Percentiles rank a stretch among this genome's conserved stretches.
These are phyloP conservation scores for Mycosphaerelloides madeirae DNA, from an alignment of 2,329 filamentous ascomycete species.

Conservation along the genomic window DNA sequence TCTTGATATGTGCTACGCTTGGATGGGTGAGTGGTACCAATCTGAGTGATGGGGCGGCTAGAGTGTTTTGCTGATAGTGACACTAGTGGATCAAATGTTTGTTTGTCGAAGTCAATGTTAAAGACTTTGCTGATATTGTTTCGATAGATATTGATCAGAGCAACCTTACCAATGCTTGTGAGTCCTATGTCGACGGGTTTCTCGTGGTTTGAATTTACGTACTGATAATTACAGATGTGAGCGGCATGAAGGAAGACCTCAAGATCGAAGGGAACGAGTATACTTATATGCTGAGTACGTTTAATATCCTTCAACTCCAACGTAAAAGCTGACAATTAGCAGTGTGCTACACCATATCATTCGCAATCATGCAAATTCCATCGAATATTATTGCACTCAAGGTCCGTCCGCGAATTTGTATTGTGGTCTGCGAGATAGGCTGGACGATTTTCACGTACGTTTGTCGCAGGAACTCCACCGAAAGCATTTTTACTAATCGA, in stretches of 20 bases:
- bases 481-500: no score
- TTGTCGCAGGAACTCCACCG: background rate
- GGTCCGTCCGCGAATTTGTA: constrained; percentile 9
- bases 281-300: constrained; percentile 12
- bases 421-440: constrained; percentile 7
- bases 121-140: background rate
- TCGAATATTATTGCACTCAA: constrained; percentile 11
- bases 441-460: constrained; percentile 13
- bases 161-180: constrained; percentile 11
- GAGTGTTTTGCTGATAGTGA: background rate
- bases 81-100: constrained; percentile 7
- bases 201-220: background rate
- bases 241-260: constrained; percentile 41
- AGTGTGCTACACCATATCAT: constrained; percentile 16
- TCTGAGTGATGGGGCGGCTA: background rate
- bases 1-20: constrained; percentile 8
- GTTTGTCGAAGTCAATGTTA: background rate
- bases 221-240: constrained; percentile 20
- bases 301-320: background rate
- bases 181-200: background rate
- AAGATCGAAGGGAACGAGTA: constrained; percentile 34
- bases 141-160: constrained; percentile 7
- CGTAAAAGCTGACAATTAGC: background rate
- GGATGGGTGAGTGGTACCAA: constrained; percentile 2
- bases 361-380: constrained; percentile 14